A percentile compares a stretch with the other conserved stretches of the same genome.
Conservation (phyloP, 306 rosid species). For the Lathyrus aphaca region DNA sequence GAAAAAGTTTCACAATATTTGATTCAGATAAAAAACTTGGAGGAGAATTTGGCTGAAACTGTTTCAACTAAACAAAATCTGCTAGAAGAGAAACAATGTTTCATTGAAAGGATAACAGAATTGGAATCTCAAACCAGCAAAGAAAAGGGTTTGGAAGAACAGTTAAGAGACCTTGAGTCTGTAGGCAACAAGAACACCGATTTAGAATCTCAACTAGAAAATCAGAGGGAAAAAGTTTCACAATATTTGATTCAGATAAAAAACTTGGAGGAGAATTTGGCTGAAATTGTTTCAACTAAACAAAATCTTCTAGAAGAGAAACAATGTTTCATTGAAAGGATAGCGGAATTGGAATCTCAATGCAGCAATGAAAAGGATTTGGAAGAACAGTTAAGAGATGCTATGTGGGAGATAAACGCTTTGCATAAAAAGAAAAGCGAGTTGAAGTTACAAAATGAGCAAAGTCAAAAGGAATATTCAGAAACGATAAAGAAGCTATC, state of each 20-base stretch:
- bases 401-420: slow-evolving; percentile 20
- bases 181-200: slow-evolving; percentile 39
- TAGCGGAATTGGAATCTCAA: slow-evolving; percentile 55
- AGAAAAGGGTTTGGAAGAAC: slow-evolving; percentile 47
- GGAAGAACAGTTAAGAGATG: slow-evolving; percentile 44
- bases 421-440: background rate
- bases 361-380: slow-evolving; percentile 36
- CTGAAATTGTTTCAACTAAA: slow-evolving; percentile 36
- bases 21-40: slow-evolving; percentile 40
- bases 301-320: slow-evolving; percentile 41
- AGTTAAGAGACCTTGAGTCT: slow-evolving; percentile 35
- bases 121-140: slow-evolving; percentile 50
- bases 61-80: slow-evolving; percentile 29
- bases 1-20: slow-evolving; percentile 34
- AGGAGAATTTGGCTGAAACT: slow-evolving; percentile 45
- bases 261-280: slow-evolving; percentile 45
- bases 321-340: slow-evolving; percentile 37
- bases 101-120: slow-evolving; percentile 42
- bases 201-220: slow-evolving; percentile 45
- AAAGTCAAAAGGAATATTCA: slow-evolving; percentile 2
- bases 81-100: slow-evolving; percentile 43
- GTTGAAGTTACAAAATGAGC: slow-evolving; percentile 1
- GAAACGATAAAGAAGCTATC: slow-evolving; percentile 43
- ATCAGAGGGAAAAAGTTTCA: slow-evolving; percentile 38
- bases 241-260: slow-evolving; percentile 37